Conservation (phyloP, 768 basidiomycete genomes). For the Amanita inopinata region DNA sequence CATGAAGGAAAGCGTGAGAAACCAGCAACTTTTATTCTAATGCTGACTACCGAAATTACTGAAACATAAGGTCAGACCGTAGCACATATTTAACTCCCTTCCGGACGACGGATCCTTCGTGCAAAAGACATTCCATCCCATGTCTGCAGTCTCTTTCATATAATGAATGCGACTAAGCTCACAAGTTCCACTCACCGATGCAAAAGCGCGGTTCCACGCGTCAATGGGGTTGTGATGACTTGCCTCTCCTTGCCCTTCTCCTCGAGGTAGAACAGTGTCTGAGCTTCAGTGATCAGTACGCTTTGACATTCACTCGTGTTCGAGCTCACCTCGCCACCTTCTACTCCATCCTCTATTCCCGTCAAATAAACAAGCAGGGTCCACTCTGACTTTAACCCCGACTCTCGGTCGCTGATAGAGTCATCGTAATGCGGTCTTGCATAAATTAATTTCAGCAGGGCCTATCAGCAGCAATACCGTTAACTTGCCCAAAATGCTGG, state of each 20-base stretch:
- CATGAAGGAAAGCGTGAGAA: conserved; percentile 12
- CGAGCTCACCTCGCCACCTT: conserved; percentile 51
- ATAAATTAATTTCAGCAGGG: background rate
- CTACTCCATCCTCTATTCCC: conserved; percentile 61
- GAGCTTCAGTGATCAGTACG: conserved; percentile 1
- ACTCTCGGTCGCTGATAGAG: conserved; percentile 46
- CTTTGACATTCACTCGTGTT: background rate
- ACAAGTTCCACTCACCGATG: conserved; percentile 38
- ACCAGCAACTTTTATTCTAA: conserved; percentile 18
- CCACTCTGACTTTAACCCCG: conserved; percentile 66
- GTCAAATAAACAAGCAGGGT: conserved; percentile 67
- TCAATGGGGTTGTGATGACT: conserved; percentile 41
- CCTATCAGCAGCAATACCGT: background rate
- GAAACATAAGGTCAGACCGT: conserved; percentile 66
- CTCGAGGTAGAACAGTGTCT: conserved; percentile 67
- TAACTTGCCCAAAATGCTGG: conserved; percentile 52
- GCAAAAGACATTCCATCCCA: conserved; percentile 62
- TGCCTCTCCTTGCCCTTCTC: conserved; percentile 38
- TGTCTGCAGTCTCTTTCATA: conserved; percentile 32
- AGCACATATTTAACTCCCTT: conserved; percentile 65
- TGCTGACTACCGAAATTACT: no score
- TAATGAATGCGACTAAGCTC: background rate
- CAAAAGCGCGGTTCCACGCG: conserved; percentile 53
- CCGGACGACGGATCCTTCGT: conserved; percentile 57
- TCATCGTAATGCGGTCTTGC: conserved; percentile 64